phyloP scores from a whole-genome alignment of 345 rosid species.

The Acer yangbiense region DNA sequence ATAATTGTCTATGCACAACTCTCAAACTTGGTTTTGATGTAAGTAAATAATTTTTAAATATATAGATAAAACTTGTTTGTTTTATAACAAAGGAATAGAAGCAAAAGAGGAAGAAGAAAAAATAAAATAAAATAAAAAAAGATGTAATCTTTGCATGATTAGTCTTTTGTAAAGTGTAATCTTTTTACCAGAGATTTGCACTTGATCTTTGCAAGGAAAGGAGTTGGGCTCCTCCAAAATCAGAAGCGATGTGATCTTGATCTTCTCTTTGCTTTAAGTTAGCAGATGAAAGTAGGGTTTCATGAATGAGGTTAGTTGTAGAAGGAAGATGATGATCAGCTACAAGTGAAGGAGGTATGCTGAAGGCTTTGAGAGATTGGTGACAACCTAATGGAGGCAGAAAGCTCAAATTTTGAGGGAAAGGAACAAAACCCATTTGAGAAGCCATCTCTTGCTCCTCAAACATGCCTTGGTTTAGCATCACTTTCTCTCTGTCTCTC shows the following conservation, averaged over 20 bases:
- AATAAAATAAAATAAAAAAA: not conserved
- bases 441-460: slow-evolving; percentile 55
- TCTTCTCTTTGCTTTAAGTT: slow-evolving; percentile 41
- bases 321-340: slow-evolving; percentile 22
- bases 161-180: not conserved
- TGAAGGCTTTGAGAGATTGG: slow-evolving; percentile 39
- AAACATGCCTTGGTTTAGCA: slow-evolving; percentile 53
- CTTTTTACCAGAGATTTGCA: slow-evolving; percentile 65
- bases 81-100: not conserved
- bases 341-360: slow-evolving; percentile 27
- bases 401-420: slow-evolving; percentile 41
- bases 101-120: not conserved
- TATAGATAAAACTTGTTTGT: not conserved
- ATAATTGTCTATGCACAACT: not conserved
- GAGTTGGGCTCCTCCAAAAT: slow-evolving; percentile 43
- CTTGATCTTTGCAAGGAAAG: slow-evolving; percentile 63
- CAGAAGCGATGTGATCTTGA: slow-evolving; percentile 15
- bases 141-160: slow-evolving; percentile 13
- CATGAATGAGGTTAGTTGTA: slow-evolving; percentile 39
- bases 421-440: slow-evolving; percentile 63
- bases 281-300: slow-evolving; percentile 58
- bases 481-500: slow-evolving; percentile 29
- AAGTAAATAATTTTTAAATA: not conserved
- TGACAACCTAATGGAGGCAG: slow-evolving; percentile 37
- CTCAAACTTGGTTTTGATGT: not conserved